phyloP scores from a whole-genome alignment of 495 filamentous ascomycete species.

The Neurospora sp. region DNA sequence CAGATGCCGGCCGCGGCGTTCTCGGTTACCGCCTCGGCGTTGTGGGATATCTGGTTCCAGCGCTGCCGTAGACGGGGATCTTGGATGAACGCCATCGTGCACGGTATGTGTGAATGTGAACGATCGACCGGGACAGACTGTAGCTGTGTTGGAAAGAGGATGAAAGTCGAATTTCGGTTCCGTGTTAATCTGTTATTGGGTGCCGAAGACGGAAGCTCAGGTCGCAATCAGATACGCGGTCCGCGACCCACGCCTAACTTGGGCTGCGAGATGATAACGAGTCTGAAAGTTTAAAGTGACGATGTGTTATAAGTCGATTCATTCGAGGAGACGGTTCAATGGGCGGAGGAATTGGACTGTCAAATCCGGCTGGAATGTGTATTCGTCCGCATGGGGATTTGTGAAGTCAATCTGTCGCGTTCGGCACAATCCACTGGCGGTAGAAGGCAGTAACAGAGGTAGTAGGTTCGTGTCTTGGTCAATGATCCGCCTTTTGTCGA shows the following conservation, averaged over 20 bases:
- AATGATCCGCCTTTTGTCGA: background rate
- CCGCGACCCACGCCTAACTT: background rate
- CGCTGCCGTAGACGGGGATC: conserved; percentile 91
- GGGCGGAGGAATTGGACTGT: background rate
- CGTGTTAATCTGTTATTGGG: background rate
- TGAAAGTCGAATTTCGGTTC: background rate
- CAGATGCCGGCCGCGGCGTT: conserved; percentile 82
- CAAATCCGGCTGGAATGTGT: background rate
- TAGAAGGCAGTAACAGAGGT: background rate
- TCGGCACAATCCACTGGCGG: background rate
- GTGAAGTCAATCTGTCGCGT: background rate
- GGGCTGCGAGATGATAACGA: background rate
- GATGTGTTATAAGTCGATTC: background rate
- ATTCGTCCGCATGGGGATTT: background rate
- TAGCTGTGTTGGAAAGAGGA: background rate
- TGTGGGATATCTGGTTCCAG: conserved; percentile 87
- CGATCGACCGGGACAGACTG: background rate
- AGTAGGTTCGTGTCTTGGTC: background rate
- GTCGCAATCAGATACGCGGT: background rate
- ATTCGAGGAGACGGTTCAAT: background rate
- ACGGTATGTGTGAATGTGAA: background rate
- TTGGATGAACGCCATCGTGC: conserved; percentile 48
- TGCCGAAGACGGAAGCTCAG: background rate
- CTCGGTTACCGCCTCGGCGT: conserved; percentile 85
- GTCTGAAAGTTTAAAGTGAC: background rate